Evolutionary conservation across 495 filamentous ascomycete genomes (phyloP).

Genomic region (Monascus purpureus): DNA sequence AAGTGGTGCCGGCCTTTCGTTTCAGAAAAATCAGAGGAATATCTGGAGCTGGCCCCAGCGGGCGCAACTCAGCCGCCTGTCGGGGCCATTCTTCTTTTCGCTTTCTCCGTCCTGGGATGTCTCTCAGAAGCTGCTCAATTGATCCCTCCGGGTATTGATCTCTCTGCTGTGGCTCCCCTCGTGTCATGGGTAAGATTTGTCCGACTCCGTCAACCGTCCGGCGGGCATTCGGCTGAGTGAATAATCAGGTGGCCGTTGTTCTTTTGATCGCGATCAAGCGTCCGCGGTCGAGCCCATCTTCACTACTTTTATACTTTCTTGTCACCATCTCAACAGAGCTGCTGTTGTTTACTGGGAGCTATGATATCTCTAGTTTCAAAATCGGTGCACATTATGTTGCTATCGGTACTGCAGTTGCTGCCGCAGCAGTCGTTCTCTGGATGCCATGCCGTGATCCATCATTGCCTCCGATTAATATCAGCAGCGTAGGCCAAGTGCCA

Average conservation of each 20-base stretch:
- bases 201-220: neutral
- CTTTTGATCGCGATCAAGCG: conserved; percentile 33
- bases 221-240: conserved; percentile 1
- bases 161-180: conserved; percentile 3
- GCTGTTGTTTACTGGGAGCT: conserved; percentile 15
- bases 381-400: conserved; percentile 26
- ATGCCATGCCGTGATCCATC: conserved; percentile 60
- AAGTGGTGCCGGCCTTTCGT: conserved; percentile 38
- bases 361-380: conserved; percentile 10
- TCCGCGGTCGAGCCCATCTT: conserved; percentile 29
- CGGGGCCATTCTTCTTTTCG: conserved; percentile 25
- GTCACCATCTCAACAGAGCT: conserved; percentile 26
- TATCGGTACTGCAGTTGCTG: conserved; percentile 24
- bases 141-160: conserved; percentile 14
- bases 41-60: conserved; percentile 13
- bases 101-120: conserved; percentile 25
- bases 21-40: conserved; percentile 20
- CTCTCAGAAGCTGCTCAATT: conserved; percentile 24
- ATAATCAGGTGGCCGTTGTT: conserved; percentile 22
- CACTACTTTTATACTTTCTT: conserved; percentile 19
- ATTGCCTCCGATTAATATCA: conserved; percentile 46
- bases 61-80: conserved; percentile 12
- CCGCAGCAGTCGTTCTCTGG: conserved; percentile 30
- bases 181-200: conserved; percentile 30
- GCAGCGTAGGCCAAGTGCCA: conserved; percentile 40